Evolutionary conservation across 2,329 filamentous ascomycete genomes (phyloP).

Genomic region (Aspergillus vadensis): DNA sequence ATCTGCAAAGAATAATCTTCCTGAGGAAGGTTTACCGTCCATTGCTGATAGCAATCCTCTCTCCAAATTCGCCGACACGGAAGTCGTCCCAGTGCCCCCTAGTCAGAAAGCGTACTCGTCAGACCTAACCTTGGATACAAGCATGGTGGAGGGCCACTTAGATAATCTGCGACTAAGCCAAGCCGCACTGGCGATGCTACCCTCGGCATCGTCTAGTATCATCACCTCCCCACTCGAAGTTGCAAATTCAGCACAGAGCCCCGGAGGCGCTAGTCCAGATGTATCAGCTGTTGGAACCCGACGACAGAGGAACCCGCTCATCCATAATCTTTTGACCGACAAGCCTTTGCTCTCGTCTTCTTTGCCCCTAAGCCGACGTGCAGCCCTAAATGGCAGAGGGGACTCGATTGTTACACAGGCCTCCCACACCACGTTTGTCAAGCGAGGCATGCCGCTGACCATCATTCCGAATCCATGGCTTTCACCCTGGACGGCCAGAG

Average conservation of each 20-base stretch:
- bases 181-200: constrained; percentile 71
- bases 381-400: constrained; percentile 31
- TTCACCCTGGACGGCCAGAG: constrained; percentile 68
- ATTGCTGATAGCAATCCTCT: constrained; percentile 45
- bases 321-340: constrained; percentile 94
- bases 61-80: constrained; percentile 44
- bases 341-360: constrained; percentile 92
- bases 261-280: constrained; percentile 31
- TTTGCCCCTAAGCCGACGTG: constrained; percentile 70
- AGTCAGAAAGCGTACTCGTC: constrained; percentile 15
- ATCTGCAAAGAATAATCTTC: constrained; percentile 4
- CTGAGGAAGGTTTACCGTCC: constrained; percentile 18
- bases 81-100: constrained; percentile 27
- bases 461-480: constrained; percentile 73
- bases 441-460: constrained; percentile 85
- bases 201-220: constrained; percentile 80
- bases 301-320: constrained; percentile 76
- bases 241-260: constrained; percentile 57
- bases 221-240: constrained; percentile 86
- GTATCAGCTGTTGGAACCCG: constrained; percentile 56
- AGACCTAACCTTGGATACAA: constrained; percentile 16
- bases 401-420: constrained; percentile 41
- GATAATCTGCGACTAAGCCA: constrained; percentile 75
- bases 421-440: constrained; percentile 75
- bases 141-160: constrained; percentile 53